phyloP scores from a whole-genome alignment of 345 rosid genomes.

The Melastoma malabathricum region DNA sequence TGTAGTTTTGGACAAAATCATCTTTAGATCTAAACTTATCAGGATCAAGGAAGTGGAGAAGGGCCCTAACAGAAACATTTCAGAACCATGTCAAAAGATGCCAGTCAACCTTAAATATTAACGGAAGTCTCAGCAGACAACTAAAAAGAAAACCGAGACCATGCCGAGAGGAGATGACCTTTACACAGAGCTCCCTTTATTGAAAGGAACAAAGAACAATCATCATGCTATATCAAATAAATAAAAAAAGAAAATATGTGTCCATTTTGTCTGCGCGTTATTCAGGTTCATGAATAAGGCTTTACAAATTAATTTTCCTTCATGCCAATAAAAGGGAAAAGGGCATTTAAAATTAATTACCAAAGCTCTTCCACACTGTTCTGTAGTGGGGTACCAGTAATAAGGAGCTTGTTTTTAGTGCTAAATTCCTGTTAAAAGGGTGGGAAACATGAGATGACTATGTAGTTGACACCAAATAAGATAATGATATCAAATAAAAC shows the following conservation, averaged over 20 bases:
- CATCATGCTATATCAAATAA: too few species aligned
- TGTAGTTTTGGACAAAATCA: slow-evolving; percentile 90
- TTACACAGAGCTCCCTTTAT: too few species aligned
- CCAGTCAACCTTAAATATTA: too few species aligned
- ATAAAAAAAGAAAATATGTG: too few species aligned
- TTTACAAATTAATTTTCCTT: too few species aligned
- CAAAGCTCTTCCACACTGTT: slow-evolving; percentile 99
- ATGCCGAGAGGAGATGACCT: too few species aligned
- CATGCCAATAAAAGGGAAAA: not conserved
- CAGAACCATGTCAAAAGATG: not conserved
- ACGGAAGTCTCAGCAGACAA: too few species aligned
- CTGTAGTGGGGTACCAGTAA: slow-evolving; percentile 97
- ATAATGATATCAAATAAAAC: slow-evolving; percentile 2
- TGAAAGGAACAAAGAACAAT: too few species aligned
- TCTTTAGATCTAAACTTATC: slow-evolving; percentile 88
- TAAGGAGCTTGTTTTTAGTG: slow-evolving; percentile 93
- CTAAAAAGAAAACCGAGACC: too few species aligned
- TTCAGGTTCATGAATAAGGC: too few species aligned
- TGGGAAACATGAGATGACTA: slow-evolving; percentile 7
- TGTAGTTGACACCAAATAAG: too few species aligned
- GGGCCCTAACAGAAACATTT: slow-evolving; percentile 45
- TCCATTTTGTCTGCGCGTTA: too few species aligned
- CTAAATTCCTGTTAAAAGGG: slow-evolving; percentile 64
- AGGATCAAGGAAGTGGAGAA: slow-evolving; percentile 93
- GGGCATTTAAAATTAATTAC: slow-evolving; percentile 23